phyloP scores from a whole-genome alignment of 108 stramenopile species.

The Cyclotella choctawhatcheeana region DNA sequence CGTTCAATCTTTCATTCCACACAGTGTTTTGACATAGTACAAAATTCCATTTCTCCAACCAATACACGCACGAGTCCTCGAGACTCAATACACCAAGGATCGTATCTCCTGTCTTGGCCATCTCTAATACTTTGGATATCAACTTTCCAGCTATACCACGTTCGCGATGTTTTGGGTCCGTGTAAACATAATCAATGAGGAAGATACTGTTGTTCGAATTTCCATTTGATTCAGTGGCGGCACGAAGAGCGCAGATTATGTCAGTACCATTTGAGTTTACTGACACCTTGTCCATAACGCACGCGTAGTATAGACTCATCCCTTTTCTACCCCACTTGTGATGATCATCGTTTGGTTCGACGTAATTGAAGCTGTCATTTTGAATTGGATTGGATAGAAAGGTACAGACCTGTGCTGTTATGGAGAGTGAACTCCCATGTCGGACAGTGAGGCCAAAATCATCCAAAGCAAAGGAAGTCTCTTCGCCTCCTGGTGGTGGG shows the following conservation, averaged over 20 bases:
- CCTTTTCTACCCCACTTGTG: background rate
- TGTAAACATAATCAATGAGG: background rate
- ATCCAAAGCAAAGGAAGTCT: background rate
- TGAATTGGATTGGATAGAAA: background rate
- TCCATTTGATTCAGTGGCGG: background rate
- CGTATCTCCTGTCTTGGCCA: background rate
- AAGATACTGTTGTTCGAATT: background rate
- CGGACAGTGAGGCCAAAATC: background rate
- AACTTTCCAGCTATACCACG: background rate
- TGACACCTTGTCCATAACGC: background rate
- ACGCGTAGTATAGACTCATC: background rate
- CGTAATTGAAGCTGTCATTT: background rate
- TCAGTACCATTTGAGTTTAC: background rate
- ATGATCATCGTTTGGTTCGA: background rate
- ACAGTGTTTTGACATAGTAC: background rate
- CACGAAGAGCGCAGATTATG: background rate
- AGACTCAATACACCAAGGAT: background rate
- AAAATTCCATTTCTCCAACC: background rate
- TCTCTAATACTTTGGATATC: background rate
- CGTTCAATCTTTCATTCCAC: background rate
- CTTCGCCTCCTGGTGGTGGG: background rate
- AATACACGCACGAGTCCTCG: background rate
- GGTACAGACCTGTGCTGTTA: background rate
- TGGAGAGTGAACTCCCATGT: background rate
- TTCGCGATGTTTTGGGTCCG: background rate